Conservation (phyloP, 768 basidiomycete species). For the Leccinum fibrillosum region DNA sequence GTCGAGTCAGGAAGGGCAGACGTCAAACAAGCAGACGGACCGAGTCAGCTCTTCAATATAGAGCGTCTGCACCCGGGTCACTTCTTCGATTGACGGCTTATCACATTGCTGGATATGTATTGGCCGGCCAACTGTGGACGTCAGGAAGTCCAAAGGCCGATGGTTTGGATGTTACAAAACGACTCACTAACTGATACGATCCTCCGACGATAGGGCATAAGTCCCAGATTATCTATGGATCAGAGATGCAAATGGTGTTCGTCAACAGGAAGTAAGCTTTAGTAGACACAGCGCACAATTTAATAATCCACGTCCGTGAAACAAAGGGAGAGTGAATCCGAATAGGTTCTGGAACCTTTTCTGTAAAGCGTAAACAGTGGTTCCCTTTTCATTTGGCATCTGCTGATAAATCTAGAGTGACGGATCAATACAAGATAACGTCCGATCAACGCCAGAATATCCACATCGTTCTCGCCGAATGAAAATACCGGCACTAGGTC, state of each 20-base stretch:
- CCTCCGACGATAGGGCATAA: conserved; percentile 92
- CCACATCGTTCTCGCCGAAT: conserved; percentile 97
- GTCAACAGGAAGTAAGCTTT: neutral
- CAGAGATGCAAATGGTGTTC: neutral
- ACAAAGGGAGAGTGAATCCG: conserved; percentile 96
- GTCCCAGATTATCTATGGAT: conserved; percentile 78
- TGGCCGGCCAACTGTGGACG: conserved; percentile 74
- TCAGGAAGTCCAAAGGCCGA: neutral
- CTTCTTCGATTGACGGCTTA: conserved; percentile 77
- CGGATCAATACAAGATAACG: neutral
- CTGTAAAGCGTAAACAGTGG: conserved; percentile 80
- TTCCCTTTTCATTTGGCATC: conserved; percentile 93
- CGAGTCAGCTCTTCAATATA: conserved; percentile 93
- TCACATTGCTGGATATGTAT: conserved; percentile 75
- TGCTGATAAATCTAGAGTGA: conserved; percentile 83
- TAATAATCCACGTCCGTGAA: conserved; percentile 91
- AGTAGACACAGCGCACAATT: conserved; percentile 66
- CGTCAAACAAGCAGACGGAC: conserved; percentile 41
- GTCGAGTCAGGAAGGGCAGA: conserved; percentile 5
- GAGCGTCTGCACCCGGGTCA: conserved; percentile 71
- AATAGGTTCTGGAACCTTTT: conserved; percentile 89
- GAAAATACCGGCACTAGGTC: conserved; percentile 97
- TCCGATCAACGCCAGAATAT: conserved; percentile 24
- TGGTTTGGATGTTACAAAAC: neutral
- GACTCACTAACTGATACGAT: conserved; percentile 96